A percentile compares a stretch with the other conserved stretches of the same genome.
Conservation (phyloP, 495 filamentous ascomycete genomes). For the Penicillium cosmopolitanum region DNA sequence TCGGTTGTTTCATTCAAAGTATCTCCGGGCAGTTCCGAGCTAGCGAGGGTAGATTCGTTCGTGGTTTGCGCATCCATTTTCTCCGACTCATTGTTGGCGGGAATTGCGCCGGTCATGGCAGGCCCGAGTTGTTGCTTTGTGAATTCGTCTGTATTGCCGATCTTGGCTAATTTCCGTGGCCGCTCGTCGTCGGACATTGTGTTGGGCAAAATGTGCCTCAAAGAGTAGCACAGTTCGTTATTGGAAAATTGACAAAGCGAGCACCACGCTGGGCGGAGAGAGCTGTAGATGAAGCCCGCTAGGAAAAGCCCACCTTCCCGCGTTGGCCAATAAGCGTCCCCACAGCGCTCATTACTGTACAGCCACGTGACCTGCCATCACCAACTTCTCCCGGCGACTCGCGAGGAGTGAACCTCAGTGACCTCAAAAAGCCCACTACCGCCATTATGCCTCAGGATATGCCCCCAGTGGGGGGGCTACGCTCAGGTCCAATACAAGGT, state of each 20-base stretch:
- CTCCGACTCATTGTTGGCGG: slow-evolving; percentile 18
- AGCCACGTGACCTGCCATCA: slow-evolving; percentile 40
- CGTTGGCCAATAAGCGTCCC: slow-evolving; percentile 35
- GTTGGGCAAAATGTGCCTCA: background rate
- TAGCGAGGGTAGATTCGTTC: slow-evolving; percentile 12
- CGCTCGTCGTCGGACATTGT: slow-evolving; percentile 59
- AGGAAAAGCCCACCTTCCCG: slow-evolving; percentile 26
- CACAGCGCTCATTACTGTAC: slow-evolving; percentile 41
- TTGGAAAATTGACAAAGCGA: background rate
- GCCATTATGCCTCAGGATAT: slow-evolving; percentile 74
- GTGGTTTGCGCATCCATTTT: slow-evolving; percentile 8
- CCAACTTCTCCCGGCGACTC: slow-evolving; percentile 43
- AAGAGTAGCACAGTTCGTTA: background rate
- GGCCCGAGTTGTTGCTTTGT: slow-evolving; percentile 27
- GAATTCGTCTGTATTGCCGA: slow-evolving; percentile 35
- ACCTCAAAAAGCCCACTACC: slow-evolving; percentile 28
- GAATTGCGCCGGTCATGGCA: slow-evolving; percentile 40
- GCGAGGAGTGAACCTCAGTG: slow-evolving; percentile 16
- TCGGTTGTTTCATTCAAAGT: background rate
- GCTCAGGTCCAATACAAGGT: slow-evolving; percentile 96
- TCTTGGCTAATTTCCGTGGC: slow-evolving; percentile 55
- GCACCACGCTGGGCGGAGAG: background rate
- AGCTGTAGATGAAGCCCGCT: slow-evolving; percentile 19
- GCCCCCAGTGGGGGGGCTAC: slow-evolving; percentile 90
- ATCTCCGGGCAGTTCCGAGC: slow-evolving; percentile 7